phyloP scores from a whole-genome alignment of 2,329 filamentous ascomycete species.

The Monosporascus cannonballus region DNA sequence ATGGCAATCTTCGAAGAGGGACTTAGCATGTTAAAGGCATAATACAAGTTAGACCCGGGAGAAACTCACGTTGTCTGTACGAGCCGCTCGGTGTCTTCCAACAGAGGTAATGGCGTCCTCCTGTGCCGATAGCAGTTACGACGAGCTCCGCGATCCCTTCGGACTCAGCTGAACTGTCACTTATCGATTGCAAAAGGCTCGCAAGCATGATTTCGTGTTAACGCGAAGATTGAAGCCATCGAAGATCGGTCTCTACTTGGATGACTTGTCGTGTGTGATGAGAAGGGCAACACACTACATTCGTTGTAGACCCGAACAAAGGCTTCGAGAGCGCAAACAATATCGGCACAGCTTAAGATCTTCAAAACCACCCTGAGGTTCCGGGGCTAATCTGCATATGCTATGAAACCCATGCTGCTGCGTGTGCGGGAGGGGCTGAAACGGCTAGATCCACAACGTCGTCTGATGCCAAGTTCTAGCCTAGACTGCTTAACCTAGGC shows the following conservation, averaged over 20 bases:
- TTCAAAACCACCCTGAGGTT: not conserved
- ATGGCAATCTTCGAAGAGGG: constrained; percentile 15
- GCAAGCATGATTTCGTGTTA: constrained; percentile 16
- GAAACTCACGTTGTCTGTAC: constrained; percentile 21
- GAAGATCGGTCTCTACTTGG: not conserved
- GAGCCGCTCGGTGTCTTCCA: constrained; percentile 24
- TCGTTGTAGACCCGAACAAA: not conserved
- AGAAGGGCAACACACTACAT: not conserved
- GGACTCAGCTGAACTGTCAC: constrained; percentile 14
- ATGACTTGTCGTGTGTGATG: not conserved
- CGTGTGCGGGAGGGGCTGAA: not conserved
- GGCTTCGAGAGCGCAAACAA: not conserved
- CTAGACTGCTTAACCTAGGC: not conserved
- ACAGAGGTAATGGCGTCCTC: constrained; percentile 25
- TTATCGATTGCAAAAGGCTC: constrained; percentile 18
- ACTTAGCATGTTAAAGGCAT: not conserved
- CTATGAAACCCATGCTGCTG: constrained; percentile 1
- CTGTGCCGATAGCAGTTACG: constrained; percentile 25
- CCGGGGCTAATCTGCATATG: not conserved
- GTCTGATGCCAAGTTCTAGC: not conserved
- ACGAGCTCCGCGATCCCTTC: constrained; percentile 24
- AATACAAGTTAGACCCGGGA: not conserved
- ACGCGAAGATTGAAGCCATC: not conserved
- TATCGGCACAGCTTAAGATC: not conserved
- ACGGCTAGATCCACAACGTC: not conserved